Evolutionary conservation across 495 filamentous ascomycete species (phyloP).

Genomic region (Hypoxylon rickii): DNA sequence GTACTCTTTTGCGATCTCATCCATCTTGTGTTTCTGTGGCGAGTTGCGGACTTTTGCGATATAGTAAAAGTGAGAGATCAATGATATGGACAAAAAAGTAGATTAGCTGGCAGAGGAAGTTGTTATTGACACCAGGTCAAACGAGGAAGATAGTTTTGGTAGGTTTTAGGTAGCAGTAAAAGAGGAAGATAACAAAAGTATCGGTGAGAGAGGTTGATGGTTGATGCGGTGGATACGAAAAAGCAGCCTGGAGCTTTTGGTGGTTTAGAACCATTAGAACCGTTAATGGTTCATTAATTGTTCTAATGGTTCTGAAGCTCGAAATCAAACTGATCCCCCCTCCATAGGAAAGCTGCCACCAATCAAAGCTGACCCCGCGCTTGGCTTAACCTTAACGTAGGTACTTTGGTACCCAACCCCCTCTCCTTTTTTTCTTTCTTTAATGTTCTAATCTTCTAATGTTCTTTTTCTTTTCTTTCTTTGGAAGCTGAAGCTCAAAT

Average conservation of each 20-base stretch:
- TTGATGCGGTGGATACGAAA: slow-evolving; percentile 35
- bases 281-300: slow-evolving; percentile 15
- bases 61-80: background rate
- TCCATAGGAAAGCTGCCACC: slow-evolving; percentile 21
- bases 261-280: slow-evolving; percentile 27
- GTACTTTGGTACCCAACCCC: background rate
- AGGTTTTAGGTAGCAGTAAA: slow-evolving; percentile 13
- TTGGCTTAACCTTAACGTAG: slow-evolving; percentile 14
- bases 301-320: background rate
- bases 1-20: slow-evolving; percentile 95
- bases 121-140: slow-evolving; percentile 35
- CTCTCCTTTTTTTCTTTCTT: background rate
- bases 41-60: slow-evolving; percentile 3
- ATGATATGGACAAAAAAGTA: background rate
- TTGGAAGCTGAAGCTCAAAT: too few relatives aligned
- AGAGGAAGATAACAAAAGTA: slow-evolving; percentile 34
- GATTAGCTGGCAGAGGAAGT: background rate
- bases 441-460: background rate
- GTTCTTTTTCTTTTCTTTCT: too few relatives aligned
- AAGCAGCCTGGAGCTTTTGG: slow-evolving; percentile 6
- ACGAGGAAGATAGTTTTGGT: slow-evolving; percentile 20
- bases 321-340: slow-evolving; percentile 4
- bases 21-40: slow-evolving; percentile 62
- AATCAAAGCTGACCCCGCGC: slow-evolving; percentile 33
- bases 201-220: slow-evolving; percentile 28